These are phyloP conservation scores for Microcos paniculata DNA, from an alignment of 345 rosid genomes.

Conservation along the genomic window DNA sequence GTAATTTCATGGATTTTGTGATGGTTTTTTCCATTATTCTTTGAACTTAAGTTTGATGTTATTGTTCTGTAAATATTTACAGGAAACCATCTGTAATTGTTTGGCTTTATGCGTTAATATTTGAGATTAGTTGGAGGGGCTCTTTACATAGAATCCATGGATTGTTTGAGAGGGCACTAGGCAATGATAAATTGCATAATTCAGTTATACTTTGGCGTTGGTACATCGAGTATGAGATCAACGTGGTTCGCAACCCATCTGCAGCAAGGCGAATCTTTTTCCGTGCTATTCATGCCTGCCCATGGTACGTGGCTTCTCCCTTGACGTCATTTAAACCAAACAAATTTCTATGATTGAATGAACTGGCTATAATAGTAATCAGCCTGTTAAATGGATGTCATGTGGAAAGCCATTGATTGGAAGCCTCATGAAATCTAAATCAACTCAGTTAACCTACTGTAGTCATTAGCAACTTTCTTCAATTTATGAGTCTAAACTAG, in stretches of 20 bases:
- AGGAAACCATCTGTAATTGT: conserved; percentile 74
- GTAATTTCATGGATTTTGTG: background rate
- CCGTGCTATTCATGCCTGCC: conserved; percentile 93
- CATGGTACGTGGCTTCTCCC: conserved; percentile 55
- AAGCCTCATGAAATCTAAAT: background rate
- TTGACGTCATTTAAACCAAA: background rate
- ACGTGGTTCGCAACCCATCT: conserved; percentile 50
- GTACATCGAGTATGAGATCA: conserved; percentile 80
- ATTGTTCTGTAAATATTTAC: conserved; percentile 23
- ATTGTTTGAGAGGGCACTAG: conserved; percentile 86
- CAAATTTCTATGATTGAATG: background rate
- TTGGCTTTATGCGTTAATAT: conserved; percentile 76
- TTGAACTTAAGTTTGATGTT: background rate
- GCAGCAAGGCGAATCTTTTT: conserved; percentile 79
- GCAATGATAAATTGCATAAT: conserved; percentile 46
- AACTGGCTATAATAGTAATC: background rate
- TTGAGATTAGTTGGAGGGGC: conserved; percentile 72
- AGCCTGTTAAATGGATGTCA: background rate
- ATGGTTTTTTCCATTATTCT: background rate
- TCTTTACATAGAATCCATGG: conserved; percentile 75
- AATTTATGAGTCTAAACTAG: background rate
- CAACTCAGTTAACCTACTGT: background rate
- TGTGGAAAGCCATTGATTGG: background rate
- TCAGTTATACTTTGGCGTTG: conserved; percentile 87
- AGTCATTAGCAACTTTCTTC: background rate